Percentiles rank a stretch among this genome's conserved stretches.
Evolutionary conservation across 225 moss, liverwort and hornwort genomes (phyloP).

Genomic region (Polytrichum formosum): DNA sequence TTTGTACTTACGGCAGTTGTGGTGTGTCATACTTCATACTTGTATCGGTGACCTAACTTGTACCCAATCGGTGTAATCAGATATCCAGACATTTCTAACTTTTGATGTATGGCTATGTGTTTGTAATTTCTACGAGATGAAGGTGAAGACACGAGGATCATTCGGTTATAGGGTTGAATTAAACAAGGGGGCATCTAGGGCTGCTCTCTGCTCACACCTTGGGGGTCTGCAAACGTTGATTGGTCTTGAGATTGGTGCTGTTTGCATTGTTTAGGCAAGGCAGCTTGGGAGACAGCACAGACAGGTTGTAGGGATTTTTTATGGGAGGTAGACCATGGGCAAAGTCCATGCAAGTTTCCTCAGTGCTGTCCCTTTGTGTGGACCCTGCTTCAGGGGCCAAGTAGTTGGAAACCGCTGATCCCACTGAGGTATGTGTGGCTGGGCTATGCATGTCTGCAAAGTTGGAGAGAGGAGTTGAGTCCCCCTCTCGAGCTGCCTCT

Average conservation of each 20-base stretch:
- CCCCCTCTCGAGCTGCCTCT: slow-evolving; percentile 48
- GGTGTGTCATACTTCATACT: too few relatives aligned
- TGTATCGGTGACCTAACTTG: too few relatives aligned
- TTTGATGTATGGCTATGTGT: too few relatives aligned
- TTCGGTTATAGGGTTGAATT: background rate
- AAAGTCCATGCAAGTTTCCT: slow-evolving; percentile 61
- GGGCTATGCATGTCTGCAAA: slow-evolving; percentile 77
- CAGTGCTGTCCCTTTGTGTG: slow-evolving; percentile 43
- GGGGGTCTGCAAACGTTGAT: slow-evolving; percentile 74
- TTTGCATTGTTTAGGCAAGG: slow-evolving; percentile 32
- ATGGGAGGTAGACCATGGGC: slow-evolving; percentile 79
- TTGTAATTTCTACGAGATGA: too few relatives aligned
- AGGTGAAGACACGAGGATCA: too few relatives aligned
- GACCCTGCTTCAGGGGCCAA: slow-evolving; percentile 52
- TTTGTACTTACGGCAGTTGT: too few relatives aligned
- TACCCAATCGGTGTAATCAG: too few relatives aligned
- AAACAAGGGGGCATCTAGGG: background rate
- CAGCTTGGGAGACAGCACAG: slow-evolving; percentile 70
- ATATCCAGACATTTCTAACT: too few relatives aligned
- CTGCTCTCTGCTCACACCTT: slow-evolving; percentile 48
- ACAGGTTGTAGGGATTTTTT: slow-evolving; percentile 59
- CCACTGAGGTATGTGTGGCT: slow-evolving; percentile 58
- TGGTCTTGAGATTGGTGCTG: slow-evolving; percentile 48
- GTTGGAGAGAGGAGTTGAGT: slow-evolving; percentile 64
- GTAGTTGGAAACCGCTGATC: slow-evolving; percentile 65